These are phyloP conservation scores for Dispira simplex DNA, from an alignment of 192 early-diverging fungal genomes.

Conservation along the genomic window DNA sequence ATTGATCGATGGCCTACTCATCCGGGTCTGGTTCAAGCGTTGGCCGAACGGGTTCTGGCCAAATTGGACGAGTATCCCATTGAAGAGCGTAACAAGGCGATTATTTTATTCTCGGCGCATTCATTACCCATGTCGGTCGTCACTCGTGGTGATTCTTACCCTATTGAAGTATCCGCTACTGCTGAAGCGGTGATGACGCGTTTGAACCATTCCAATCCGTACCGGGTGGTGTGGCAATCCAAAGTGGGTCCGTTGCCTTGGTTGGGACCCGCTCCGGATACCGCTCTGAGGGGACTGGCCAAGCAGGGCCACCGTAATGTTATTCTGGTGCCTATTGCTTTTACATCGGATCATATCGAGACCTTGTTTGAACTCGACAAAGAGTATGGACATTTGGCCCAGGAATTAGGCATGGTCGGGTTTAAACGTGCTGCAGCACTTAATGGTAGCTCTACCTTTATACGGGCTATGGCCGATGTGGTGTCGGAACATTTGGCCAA, in stretches of 20 bases:
- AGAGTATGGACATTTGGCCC: slow-evolving; percentile 77
- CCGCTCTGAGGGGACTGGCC: slow-evolving; percentile 61
- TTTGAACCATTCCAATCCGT: slow-evolving; percentile 53
- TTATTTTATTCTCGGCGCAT: slow-evolving; percentile 91
- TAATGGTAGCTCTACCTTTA: slow-evolving; percentile 85
- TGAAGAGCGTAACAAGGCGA: slow-evolving; percentile 47
- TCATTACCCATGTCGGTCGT: slow-evolving; percentile 89
- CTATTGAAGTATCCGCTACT: slow-evolving; percentile 71
- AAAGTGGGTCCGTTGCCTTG: slow-evolving; percentile 86
- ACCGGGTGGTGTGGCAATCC: slow-evolving; percentile 88
- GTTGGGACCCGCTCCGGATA: slow-evolving; percentile 80
- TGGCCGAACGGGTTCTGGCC: slow-evolving; percentile 62
- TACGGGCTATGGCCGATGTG: slow-evolving; percentile 75
- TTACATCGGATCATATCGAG: slow-evolving; percentile 94
- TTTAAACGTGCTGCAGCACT: slow-evolving; percentile 81
- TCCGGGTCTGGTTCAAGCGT: slow-evolving; percentile 63
- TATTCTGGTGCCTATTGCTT: slow-evolving; percentile 84
- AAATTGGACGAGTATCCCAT: slow-evolving; percentile 46
- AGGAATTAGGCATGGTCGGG: slow-evolving; percentile 66
- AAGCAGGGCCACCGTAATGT: slow-evolving; percentile 63
- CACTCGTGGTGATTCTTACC: slow-evolving; percentile 82
- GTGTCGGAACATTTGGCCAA: slow-evolving; percentile 61
- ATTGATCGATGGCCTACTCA: slow-evolving; percentile 92
- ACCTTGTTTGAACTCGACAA: slow-evolving; percentile 93
- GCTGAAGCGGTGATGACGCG: slow-evolving; percentile 66